Evolutionary conservation across 2,329 filamentous ascomycete genomes (phyloP).

Genomic region (Penicillium sp.): DNA sequence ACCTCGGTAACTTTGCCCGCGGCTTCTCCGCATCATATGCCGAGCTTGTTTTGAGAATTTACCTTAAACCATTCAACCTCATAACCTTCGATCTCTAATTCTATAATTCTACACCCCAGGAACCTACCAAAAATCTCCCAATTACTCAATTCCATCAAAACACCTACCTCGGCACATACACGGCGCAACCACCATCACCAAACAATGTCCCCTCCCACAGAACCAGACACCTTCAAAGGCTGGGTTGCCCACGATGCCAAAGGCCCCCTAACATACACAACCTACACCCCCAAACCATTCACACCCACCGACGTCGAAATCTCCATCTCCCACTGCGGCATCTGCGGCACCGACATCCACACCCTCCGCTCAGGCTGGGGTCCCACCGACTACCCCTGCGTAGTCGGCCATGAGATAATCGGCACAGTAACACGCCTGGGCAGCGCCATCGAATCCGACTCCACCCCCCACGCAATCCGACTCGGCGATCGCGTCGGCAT

Average conservation of each 20-base stretch:
- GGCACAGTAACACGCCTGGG: constrained; percentile 59
- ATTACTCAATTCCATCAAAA: background rate
- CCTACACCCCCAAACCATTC: constrained; percentile 44
- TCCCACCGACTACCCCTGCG: constrained; percentile 47
- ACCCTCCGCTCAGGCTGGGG: constrained; percentile 54
- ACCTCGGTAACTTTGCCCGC: constrained; percentile 14
- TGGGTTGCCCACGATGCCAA: constrained; percentile 42
- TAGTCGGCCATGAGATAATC: constrained; percentile 66
- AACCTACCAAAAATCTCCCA: background rate
- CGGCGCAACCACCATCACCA: constrained; percentile 1
- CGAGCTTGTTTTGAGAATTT: background rate
- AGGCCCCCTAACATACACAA: constrained; percentile 33
- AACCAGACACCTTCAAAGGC: constrained; percentile 38
- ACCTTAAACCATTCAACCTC: background rate
- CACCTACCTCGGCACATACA: background rate
- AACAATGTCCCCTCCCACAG: background rate
- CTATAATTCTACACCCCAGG: background rate
- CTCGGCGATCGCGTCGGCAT: constrained; percentile 65
- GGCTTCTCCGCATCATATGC: constrained; percentile 14
- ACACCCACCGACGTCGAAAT: constrained; percentile 67
- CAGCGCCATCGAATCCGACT: constrained; percentile 30
- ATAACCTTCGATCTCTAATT: background rate
- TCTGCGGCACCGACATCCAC: constrained; percentile 65
- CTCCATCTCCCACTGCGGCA: constrained; percentile 63
- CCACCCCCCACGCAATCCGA: constrained; percentile 43